Base-by-base conservation (phyloP, 1,139 yeast species). In the Hemisphaericaspora xylanilytica region DNA sequence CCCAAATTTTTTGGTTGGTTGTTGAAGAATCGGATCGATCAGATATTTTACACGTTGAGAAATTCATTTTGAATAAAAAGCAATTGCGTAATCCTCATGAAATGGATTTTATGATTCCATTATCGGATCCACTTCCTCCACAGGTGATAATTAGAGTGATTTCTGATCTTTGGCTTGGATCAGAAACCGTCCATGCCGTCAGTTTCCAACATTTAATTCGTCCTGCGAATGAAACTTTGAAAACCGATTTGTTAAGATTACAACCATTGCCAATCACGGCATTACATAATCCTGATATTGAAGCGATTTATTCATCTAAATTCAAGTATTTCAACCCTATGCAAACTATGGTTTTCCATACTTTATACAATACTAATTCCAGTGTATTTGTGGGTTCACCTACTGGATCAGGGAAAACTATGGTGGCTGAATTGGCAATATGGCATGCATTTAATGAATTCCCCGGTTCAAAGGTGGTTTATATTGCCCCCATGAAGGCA, bases 401-500 rank as follows among this genome's bases (percentile, higher is more conserved):
- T 3, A 94, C 98, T 2, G 98, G 98, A 22, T 92, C 98, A 0
- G 99, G 99, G 49, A 94, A 94, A 59, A 94, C 98, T 0, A 85
- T 92, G 31, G 98, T 94, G 18, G 96, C 97, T 0, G 99, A 94
- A 56, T 67, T 94, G 44, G 97, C 97, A 0, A 86, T 92, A 12
- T 94, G 97, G 97, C 92, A 88, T 57, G 97, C 97, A 0, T 85
- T 89, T 56, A 77, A 73, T 37, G 81, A 84, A 35, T 80, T 73
- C 42, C 96, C 96, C 0, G 82, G 81, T 0, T 82, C 92, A 1
- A 90, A 90, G 52, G 74, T 90, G 36, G 96, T 90, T 8, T 94
- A 94, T 58, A 90, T 94, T 65, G 98, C 98, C 0, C 99, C 99
- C 3, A 94, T 94, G 98, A 94, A 94, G 56, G 99, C 98, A 0